These are phyloP conservation scores for Tanacetum coccineum DNA, from an alignment of 129 eudicot genomes.

Conservation along the genomic window DNA sequence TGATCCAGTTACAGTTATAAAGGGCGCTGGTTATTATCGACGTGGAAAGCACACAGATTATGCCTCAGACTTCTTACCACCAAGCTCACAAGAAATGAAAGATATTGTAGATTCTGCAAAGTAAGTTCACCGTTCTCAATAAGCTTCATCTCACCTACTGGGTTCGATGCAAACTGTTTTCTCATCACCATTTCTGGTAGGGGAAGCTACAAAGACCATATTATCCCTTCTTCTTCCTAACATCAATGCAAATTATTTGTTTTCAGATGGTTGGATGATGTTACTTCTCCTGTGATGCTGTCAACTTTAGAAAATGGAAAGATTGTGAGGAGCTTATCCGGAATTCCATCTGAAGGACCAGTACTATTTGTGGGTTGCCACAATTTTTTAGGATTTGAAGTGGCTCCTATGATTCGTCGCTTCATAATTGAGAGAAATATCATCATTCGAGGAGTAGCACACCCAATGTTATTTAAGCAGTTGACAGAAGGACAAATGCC, in stretches of 20 bases:
- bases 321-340: conserved; percentile 66
- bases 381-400: conserved; percentile 77
- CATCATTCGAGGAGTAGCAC: conserved; percentile 71
- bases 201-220: conserved; percentile 19
- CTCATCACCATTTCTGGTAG: conserved; percentile 28
- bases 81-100: conserved; percentile 25
- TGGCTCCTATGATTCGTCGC: conserved; percentile 47
- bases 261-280: background rate
- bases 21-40: conserved; percentile 56
- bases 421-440: conserved; percentile 51
- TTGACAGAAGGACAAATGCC: conserved; percentile 49
- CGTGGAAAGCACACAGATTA: conserved; percentile 48
- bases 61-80: conserved; percentile 71
- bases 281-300: conserved; percentile 64
- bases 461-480: conserved; percentile 61
- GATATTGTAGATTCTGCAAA: conserved; percentile 34
- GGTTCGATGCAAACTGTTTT: conserved; percentile 46
- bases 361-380: conserved; percentile 80
- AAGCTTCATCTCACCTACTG: too few relatives aligned
- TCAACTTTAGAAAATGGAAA: conserved; percentile 70
- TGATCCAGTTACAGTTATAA: conserved; percentile 54
- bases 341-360: conserved; percentile 85
- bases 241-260: too few relatives aligned
- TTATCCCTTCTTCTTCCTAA: background rate
- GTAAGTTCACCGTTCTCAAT: background rate